Base-by-base conservation (phyloP, 1,284 basidiomycete genomes). In the Anthracocystis walkeri region DNA sequence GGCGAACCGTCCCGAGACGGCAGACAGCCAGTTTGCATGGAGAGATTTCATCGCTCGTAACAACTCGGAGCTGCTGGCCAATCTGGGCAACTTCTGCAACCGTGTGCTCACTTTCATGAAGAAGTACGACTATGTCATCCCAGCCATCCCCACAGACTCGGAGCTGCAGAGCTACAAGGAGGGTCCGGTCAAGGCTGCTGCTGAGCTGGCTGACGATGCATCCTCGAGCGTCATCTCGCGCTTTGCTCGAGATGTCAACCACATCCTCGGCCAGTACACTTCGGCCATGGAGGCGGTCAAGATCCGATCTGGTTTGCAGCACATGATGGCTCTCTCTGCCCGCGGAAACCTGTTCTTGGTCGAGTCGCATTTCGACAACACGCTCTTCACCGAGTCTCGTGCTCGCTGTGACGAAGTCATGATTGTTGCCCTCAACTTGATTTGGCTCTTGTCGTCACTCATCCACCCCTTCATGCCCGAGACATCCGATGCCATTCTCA, bases 1-100 rank as follows among this genome's bases (percentile, higher is more conserved):
- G 29, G 93, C 94, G 14, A 93, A 94, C 48, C 89, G 97, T 58
- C 97, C 97, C 14, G 97, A 99, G 87, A 94, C 91, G 10, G 91
- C 91, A 38, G 96, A 99, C 84, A 91, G 95, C 50, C 94, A 94
- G 88, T 99, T 99, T 88, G 94, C 94, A 0, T 99, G 97, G 97
- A 89, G 90, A 41, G 95, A 96, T 79, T 97, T 96, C 81, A 95
- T 99, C 81, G 88, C 92, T 27, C 92, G 93, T 21, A 96, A 97
- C 86, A 99, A 99, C 88, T 93, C 92, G 75, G 90, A 98, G 79
- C 87, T 99, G 42, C 87, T 99, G 75, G 96, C 97, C 86, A 99
- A 99, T 87, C 92, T 99, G 75, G 96, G 96, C 62, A 99, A 99
- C 88, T 99, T 98, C 86, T 93, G 98, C 78, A 99, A 99, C 86